Evolutionary conservation across 2,329 filamentous ascomycete species (phyloP), one percentile per base, ranked within the genome.

Genomic region (Fusarium mundagurra): DNA sequence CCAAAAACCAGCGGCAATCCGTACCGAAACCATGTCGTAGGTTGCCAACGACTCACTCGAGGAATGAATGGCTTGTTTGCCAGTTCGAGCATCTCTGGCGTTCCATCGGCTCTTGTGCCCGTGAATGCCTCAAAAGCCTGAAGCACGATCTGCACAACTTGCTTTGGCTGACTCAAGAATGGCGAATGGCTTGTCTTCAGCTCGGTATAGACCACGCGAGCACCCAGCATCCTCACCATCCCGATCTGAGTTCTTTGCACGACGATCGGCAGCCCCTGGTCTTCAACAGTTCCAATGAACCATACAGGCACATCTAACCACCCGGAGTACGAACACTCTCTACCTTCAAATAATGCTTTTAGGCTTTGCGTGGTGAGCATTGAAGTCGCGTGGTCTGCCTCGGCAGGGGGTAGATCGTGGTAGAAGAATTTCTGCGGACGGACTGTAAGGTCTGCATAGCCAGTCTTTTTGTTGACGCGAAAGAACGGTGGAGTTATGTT

Each of bases 321-420:
- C 7, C 60, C 60, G 9, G 60, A 57, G 39, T 62, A 62, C 1
- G 60, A 27, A 12, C 18, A 18, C 24, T 57, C 50, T 4, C 60
- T 22, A 0, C 60, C 60, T 45, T 57, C 31, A 27, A 45, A 62
- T 6, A 62, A 6, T 38, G 60, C 60, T 45, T 27, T 62, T 3
- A 62, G 60, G 12, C 50, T 62, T 45, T 62, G 60, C 4, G 60
- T 62, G n/a, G 31, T 57, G n/a, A 62, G 60, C 60, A 57, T 62
- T 0, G 60, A 62, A 18, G 60, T 22, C 6, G 16, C 18, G 14
- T 39, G 22, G 3, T 62, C 50, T 22, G 60, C 60, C 17, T 62
- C 60, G 5, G 33, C 33, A 2, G 60, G 50, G 1, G 39, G 27
- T 8, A 62, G 31, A 33, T 58, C 60, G 17, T 57, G 38, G 17